Evolutionary conservation across 495 filamentous ascomycete genomes (phyloP).

Genomic region (Lichenothelia convexa): DNA sequence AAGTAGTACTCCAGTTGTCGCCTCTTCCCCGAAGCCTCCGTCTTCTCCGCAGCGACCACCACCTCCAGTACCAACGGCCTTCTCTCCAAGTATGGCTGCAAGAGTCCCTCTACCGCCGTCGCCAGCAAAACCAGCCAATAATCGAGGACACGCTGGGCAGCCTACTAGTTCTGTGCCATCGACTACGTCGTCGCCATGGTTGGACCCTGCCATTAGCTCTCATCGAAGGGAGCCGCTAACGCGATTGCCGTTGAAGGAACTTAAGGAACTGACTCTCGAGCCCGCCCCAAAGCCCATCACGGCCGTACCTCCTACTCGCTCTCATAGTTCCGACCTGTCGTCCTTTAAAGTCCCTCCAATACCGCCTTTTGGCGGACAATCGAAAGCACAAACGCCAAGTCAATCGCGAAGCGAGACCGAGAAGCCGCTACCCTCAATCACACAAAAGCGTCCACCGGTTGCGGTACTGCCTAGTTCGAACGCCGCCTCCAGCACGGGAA

Average conservation of each 20-base stretch:
- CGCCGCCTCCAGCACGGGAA: too few relatives aligned
- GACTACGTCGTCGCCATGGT: too few relatives aligned
- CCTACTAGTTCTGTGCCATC: too few relatives aligned
- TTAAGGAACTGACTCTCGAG: too few relatives aligned
- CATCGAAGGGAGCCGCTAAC: too few relatives aligned
- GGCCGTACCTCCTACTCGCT: not conserved
- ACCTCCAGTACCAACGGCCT: slow-evolving; percentile 17
- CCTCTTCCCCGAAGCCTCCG: slow-evolving; percentile 14
- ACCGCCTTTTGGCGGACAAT: slow-evolving; percentile 10
- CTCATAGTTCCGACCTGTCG: slow-evolving; percentile 3
- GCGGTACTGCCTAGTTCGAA: too few relatives aligned
- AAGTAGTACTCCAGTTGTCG: not conserved
- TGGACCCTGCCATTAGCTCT: too few relatives aligned
- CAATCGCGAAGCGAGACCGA: slow-evolving; percentile 15
- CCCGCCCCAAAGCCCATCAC: slow-evolving; percentile 4
- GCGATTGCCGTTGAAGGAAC: too few relatives aligned
- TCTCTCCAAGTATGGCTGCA: slow-evolving; percentile 31
- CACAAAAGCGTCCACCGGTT: slow-evolving; percentile 10
- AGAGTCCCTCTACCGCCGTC: slow-evolving; percentile 46
- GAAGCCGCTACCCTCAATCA: slow-evolving; percentile 7
- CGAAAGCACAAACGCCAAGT: slow-evolving; percentile 3
- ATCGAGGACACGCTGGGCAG: too few relatives aligned
- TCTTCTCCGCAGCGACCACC: slow-evolving; percentile 45
- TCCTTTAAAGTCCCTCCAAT: slow-evolving; percentile 11
- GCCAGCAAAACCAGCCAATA: slow-evolving; percentile 20